phyloP scores from a whole-genome alignment of 495 filamentous ascomycete genomes.

The Penicillium goetzii region DNA sequence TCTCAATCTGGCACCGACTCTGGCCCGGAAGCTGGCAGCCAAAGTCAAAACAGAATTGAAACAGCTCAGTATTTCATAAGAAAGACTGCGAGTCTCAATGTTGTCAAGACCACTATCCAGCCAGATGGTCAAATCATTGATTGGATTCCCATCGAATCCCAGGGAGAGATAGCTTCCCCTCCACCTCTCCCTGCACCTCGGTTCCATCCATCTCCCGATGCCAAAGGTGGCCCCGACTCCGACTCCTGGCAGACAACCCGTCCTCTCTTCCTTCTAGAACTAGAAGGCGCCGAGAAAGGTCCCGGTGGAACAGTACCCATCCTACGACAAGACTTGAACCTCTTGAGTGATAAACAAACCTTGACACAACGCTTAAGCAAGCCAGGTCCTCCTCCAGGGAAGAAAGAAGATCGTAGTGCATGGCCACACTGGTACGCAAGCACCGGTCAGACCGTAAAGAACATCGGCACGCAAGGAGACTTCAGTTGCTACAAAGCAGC shows the following conservation, averaged over 20 bases:
- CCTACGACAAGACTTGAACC: not conserved
- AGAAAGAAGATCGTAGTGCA: not conserved
- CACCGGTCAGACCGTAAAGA: not conserved
- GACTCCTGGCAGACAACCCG: not conserved
- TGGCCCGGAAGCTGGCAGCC: not conserved
- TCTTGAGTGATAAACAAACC: not conserved
- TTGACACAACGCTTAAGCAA: not conserved
- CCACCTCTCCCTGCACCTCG: not conserved
- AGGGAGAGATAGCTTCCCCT: not conserved
- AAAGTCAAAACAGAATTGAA: not conserved
- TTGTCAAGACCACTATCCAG: not conserved
- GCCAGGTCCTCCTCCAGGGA: not conserved
- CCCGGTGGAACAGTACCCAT: not conserved
- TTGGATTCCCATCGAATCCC: not conserved
- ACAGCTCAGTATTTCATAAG: not conserved
- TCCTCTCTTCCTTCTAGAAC: not conserved
- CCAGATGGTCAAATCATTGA: not conserved
- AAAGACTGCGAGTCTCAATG: not conserved
- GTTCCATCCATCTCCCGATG: not conserved
- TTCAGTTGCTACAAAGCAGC: not conserved
- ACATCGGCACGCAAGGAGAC: not conserved
- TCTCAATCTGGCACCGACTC: not conserved
- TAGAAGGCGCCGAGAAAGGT: not conserved
- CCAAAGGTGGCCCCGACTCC: not conserved
- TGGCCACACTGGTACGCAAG: not conserved